These are phyloP conservation scores for Saccharomycopsis malanga DNA, from an alignment of 805 yeast species.

Conservation along the genomic window DNA sequence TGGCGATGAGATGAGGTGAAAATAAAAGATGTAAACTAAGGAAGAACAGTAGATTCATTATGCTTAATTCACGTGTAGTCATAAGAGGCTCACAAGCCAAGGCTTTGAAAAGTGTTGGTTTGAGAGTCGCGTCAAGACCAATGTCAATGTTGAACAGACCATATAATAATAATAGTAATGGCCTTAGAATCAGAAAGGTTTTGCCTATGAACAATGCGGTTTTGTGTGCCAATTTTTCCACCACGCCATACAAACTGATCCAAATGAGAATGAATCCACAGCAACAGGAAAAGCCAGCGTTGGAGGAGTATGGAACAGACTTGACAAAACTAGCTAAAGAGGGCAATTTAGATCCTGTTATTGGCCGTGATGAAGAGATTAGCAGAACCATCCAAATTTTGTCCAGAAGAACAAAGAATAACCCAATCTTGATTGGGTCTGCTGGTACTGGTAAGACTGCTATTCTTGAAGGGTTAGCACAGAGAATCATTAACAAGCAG, in stretches of 20 bases:
- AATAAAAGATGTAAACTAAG: no score
- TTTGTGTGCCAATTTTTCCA: no score
- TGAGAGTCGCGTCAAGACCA: no score
- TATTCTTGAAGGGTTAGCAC: slow-evolving; percentile 93
- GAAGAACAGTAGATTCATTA: no score
- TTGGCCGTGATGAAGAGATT: slow-evolving; percentile 94
- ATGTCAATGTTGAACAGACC: no score
- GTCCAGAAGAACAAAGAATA: slow-evolving; percentile 89
- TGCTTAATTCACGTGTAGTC: no score
- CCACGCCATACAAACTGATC: background rate
- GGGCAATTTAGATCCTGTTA: slow-evolving; percentile 93
- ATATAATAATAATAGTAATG: no score
- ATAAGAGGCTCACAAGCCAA: no score
- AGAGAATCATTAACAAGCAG: slow-evolving; percentile 81
- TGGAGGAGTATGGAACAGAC: slow-evolving; percentile 80
- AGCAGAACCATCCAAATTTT: slow-evolving; percentile 87
- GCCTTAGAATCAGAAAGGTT: no score
- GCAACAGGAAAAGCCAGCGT: slow-evolving; percentile 59
- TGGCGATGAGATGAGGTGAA: no score
- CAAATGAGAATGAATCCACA: slow-evolving; percentile 27
- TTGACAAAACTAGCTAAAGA: slow-evolving; percentile 79
- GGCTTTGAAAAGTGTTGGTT: no score
- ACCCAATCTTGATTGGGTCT: slow-evolving; percentile 89
- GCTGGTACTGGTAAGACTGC: slow-evolving; percentile 99
- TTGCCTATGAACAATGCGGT: no score